Evolutionary conservation across 129 eudicot species (phyloP), one percentile per base, ranked within the genome.

Genomic region (Calendula officinalis): DNA sequence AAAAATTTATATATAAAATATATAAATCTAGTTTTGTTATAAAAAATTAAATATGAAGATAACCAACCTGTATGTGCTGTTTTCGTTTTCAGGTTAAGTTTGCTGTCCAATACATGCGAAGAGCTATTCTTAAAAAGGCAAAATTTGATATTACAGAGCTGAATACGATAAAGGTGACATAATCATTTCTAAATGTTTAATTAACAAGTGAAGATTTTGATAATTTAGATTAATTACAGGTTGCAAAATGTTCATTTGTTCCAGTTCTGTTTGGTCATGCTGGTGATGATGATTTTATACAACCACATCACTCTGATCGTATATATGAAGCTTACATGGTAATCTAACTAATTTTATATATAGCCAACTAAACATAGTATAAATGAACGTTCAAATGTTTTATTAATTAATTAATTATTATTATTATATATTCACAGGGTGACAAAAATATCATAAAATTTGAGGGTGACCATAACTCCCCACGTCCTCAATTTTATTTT

Each of bases 391-490:
- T 22, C 30, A 22, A 22, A 22, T 22, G 30, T 22, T 22, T 22
- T 30, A 46, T 7, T 11, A 1, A 3, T 60, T 34, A 17, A 2
- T 11, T 41, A 38, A 53, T 61, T 46, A 35, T 7, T 22, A 56
- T 17, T 60, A 30, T 41, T 10, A 56, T 50, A 51, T 73, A 33
- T 76, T 64, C 33, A 51, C 87, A 92, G 98, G 96, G 96, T 45
- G 98, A 92, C 81, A 92, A 92, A 71, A 92, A 92, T 77, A 85
- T 92, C 60, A 92, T 92, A 75, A 92, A 88, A 77, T 92, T 92
- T 69, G 98, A 92, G 71, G 98, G 98, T 3, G 98, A 92, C 62
- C 98, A 92, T 77, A 92, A 92, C 75, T 88, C 98, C 16, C 96
- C 95, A 8, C 95, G 98, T 33, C 98, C 98, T 63, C 96, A 88